Conservation (phyloP, 1,284 basidiomycete species). For the Heterobasidion occidentale region DNA sequence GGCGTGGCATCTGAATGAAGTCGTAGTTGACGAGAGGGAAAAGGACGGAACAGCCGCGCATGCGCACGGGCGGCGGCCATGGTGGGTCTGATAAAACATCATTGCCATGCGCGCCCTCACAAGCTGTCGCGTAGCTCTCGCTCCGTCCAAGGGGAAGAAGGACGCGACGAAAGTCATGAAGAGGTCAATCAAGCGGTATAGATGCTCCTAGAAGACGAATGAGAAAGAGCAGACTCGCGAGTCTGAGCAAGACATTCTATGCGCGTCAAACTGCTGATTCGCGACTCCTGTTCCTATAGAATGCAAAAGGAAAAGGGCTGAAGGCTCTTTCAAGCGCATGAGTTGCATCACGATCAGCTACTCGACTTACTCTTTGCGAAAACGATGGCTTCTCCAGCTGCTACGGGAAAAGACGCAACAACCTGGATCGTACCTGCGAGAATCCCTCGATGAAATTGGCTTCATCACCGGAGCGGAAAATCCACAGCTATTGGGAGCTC, state of each 20-base stretch:
- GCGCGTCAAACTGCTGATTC: too few species aligned
- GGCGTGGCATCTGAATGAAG: slow-evolving; percentile 5
- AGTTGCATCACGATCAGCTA: slow-evolving; percentile 85
- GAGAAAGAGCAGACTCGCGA: too few species aligned
- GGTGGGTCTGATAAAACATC: too few species aligned
- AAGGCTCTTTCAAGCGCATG: slow-evolving; percentile 78
- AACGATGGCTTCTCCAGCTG: slow-evolving; percentile 79
- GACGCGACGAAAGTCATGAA: too few species aligned
- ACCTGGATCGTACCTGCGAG: slow-evolving; percentile 87
- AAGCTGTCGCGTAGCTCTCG: too few species aligned
- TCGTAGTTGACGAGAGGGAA: background rate
- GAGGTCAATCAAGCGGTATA: too few species aligned
- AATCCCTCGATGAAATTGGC: slow-evolving; percentile 76
- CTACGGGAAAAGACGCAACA: slow-evolving; percentile 82
- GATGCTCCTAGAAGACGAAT: too few species aligned
- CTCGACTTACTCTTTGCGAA: slow-evolving; percentile 77
- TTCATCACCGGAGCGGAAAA: slow-evolving; percentile 75
- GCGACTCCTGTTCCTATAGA: slow-evolving; percentile 21
- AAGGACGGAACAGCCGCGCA: too few species aligned
- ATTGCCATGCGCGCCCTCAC: too few species aligned
- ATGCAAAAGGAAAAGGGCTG: slow-evolving; percentile 54
- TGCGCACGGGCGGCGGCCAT: too few species aligned
- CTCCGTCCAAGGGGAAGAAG: too few species aligned
- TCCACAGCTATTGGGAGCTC: slow-evolving; percentile 62
- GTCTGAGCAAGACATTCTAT: too few species aligned